Evolutionary conservation across 2,329 filamentous ascomycete species (phyloP).

Genomic region (Cladorrhinum sp.): DNA sequence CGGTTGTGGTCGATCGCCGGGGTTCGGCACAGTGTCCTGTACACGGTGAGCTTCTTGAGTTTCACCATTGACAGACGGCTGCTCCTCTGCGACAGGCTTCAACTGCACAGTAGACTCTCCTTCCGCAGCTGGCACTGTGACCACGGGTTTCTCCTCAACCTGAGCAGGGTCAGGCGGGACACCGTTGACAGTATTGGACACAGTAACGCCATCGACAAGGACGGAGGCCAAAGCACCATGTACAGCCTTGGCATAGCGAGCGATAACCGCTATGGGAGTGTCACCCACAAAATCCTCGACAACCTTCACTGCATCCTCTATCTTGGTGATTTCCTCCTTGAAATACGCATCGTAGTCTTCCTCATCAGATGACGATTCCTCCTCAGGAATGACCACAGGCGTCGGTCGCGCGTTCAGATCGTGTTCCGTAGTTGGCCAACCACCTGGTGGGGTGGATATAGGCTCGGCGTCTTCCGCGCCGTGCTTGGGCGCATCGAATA

Average conservation of each 20-base stretch:
- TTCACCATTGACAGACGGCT: neutral
- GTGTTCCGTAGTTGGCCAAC: neutral
- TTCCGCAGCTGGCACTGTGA: neutral
- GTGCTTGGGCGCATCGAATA: neutral
- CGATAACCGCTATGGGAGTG: slow-evolving; percentile 42
- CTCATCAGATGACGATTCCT: slow-evolving; percentile 52
- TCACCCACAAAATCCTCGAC: slow-evolving; percentile 40
- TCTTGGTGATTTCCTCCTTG: slow-evolving; percentile 50
- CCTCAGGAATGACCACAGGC: slow-evolving; percentile 16
- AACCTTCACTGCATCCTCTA: slow-evolving; percentile 47
- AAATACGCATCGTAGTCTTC: slow-evolving; percentile 59
- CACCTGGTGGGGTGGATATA: neutral
- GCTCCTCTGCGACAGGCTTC: neutral
- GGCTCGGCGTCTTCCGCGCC: neutral
- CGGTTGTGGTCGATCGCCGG: neutral
- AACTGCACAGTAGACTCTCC: neutral
- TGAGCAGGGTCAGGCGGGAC: neutral
- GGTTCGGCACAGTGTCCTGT: neutral
- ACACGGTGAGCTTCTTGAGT: neutral
- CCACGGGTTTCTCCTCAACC: neutral
- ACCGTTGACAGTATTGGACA: slow-evolving; percentile 40
- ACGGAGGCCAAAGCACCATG: slow-evolving; percentile 49
- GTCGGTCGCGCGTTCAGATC: neutral
- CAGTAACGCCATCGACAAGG: slow-evolving; percentile 42
- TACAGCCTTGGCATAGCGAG: slow-evolving; percentile 46